Percentiles rank a stretch among this genome's conserved stretches.
Evolutionary conservation across 495 filamentous ascomycete genomes (phyloP).

Genomic region (Talaromyces nanjingensis): DNA sequence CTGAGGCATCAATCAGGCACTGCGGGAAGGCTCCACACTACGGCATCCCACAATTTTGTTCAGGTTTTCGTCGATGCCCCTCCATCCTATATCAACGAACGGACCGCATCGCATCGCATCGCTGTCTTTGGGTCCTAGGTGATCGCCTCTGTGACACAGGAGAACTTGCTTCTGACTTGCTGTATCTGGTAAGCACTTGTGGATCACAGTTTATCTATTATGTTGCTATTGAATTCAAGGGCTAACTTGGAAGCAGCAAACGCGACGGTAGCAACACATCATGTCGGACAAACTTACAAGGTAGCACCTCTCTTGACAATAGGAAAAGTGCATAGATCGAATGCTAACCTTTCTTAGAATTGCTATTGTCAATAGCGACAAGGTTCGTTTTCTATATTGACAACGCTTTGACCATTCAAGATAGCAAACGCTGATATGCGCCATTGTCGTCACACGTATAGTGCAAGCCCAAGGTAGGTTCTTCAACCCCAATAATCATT

Average conservation of each 20-base stretch:
- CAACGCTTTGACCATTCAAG: constrained; percentile 11
- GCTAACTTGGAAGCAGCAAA: not conserved
- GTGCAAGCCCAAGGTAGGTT: constrained; percentile 92
- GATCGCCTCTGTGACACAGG: not conserved
- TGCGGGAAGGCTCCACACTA: constrained; percentile 8
- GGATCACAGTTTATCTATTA: constrained; percentile 12
- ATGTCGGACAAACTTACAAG: constrained; percentile 87
- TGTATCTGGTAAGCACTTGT: not conserved
- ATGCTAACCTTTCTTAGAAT: constrained; percentile 52
- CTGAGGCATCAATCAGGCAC: constrained; percentile 1
- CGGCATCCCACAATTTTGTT: constrained; percentile 9
- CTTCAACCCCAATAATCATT: not conserved
- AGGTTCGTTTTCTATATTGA: constrained; percentile 55
- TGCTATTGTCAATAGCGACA: constrained; percentile 95
- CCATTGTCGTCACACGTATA: constrained; percentile 25
- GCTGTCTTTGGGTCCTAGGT: not conserved
- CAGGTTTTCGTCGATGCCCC: constrained; percentile 23
- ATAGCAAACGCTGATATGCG: constrained; percentile 26
- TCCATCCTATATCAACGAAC: constrained; percentile 9
- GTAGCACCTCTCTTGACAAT: constrained; percentile 34
- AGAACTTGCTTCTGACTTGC: not conserved
- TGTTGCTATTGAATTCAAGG: not conserved
- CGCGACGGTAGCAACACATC: constrained; percentile 15
- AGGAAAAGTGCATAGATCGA: not conserved
- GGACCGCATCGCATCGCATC: not conserved